Evolutionary conservation across 352 stramenopile genomes (phyloP), one percentile per base, ranked within the genome.

Genomic region (Pythium rishiriense): DNA sequence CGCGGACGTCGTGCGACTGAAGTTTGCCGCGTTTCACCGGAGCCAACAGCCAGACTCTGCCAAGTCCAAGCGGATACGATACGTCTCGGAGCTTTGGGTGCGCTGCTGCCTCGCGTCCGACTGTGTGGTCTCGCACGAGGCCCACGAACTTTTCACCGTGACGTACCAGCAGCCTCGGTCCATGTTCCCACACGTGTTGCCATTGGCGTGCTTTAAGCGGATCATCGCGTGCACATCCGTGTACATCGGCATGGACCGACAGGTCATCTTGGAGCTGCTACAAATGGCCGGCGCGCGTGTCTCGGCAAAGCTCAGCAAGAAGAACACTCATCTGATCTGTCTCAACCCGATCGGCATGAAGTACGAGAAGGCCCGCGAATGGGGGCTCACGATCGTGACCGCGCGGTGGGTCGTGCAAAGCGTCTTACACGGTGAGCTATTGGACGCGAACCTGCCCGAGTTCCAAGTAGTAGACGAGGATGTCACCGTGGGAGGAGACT

Each of bases 61-160:
- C 45, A 82, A 76, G 41, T 70, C 25, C 35, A 47, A 39, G 26
- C 37, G 31, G 19, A 21, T 66, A 5, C 59, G 49, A 2, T 60
- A 88, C 35, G 79, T 91, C 33, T 88, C 81, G 25, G 84, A 93
- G 62, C 45, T 93, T 47, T 93, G 84, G 84, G 69, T 93, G 0
- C 77, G 74, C 24, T 93, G 84, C 73, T 90, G 78, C 26, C 73
- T 93, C 17, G 64, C 72, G 11, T 74, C 71, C 9, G 53, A 73
- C 12, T 72, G 64, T 12, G 76, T 81, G 56, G 63, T 88, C 5
- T 78, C 79, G 3, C 78, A 77, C 41, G 50, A 78, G n/a, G 76
- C 77, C 0, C 78, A 88, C 39, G 76, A 88, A 51, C 53, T 85
- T 15, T 85, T 87, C 43, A 31, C 55, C 5, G 41, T 75, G 17